phyloP scores from a whole-genome alignment of 2,329 filamentous ascomycete species.

The Penicillium sp. region DNA sequence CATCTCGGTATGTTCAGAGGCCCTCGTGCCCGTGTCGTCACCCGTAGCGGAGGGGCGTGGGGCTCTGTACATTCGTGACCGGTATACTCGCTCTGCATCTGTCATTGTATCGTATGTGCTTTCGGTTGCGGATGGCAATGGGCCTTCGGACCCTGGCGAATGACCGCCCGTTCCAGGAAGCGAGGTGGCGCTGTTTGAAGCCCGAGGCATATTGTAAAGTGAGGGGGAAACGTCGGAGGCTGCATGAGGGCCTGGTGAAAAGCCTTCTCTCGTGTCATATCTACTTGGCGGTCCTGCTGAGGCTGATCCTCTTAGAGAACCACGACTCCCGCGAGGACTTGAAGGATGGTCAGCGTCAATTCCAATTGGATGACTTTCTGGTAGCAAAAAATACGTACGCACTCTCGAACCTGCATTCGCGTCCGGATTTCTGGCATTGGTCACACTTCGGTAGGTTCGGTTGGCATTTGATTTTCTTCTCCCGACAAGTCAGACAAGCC shows the following conservation, averaged over 20 bases:
- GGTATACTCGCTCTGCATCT: constrained; percentile 28
- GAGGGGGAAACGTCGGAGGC: constrained; percentile 25
- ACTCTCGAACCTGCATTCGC: constrained; percentile 80
- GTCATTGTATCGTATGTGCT: constrained; percentile 23
- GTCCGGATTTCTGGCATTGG: constrained; percentile 88
- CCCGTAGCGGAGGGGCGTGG: constrained; percentile 13
- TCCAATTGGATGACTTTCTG: not conserved
- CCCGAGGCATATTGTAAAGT: constrained; percentile 31
- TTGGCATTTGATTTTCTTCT: constrained; percentile 98
- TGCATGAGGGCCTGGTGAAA: constrained; percentile 15
- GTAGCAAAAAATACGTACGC: constrained; percentile 62
- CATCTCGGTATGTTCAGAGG: constrained; percentile 10
- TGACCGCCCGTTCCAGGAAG: constrained; percentile 32
- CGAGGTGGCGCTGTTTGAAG: constrained; percentile 33
- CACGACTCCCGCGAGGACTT: constrained; percentile 38
- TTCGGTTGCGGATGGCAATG: constrained; percentile 29
- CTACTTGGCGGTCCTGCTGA: constrained; percentile 18
- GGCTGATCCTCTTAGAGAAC: constrained; percentile 25
- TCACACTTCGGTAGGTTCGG: constrained; percentile 83
- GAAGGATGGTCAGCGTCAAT: constrained; percentile 8
- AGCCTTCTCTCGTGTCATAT: constrained; percentile 24
- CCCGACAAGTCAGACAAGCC: constrained; percentile 87
- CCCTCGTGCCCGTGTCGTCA: constrained; percentile 16
- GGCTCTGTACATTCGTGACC: constrained; percentile 20
- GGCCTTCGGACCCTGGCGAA: constrained; percentile 32